Base-by-base conservation (phyloP, 1,284 basidiomycete species). In the Pseudozyma pruni region DNA sequence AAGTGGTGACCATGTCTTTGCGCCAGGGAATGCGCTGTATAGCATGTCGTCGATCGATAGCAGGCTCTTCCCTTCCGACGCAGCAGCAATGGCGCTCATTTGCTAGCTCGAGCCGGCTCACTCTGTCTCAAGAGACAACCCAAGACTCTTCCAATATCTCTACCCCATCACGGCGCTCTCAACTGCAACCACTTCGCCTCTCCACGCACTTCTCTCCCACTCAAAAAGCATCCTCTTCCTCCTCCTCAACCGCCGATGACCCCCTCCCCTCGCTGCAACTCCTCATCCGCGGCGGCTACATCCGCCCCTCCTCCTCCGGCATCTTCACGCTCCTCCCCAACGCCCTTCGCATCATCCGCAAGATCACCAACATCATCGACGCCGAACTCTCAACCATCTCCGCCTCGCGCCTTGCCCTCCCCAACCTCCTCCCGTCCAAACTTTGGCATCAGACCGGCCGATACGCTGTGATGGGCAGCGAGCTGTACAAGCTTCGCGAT, bases 401-500 rank as follows among this genome's bases (percentile, higher is more conserved):
- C 14, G 81, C 82, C 14, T 76, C 71, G 14, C 78, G 78, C 31
- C 29, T 84, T 8, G 68, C 81, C 13, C 74, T 84, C 57, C 82
- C 83, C 20, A 76, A 70, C 35, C 69, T 84, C 7, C 75, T 83
- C 4, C 58, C 74, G 0, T 64, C 77, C 8, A 64, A 69, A 1
- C 61, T 79, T 0, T 84, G 83, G 82, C 63, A 76, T 17, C 73
- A 72, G 31, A 79, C 76, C 1, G 77, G 80, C 1, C 55, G 83
- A 8, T 76, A 72, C 47, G 38, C 67, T 1, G 52, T 72, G 11
- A 82, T 82, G 63, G 80, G 81, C 2, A 72, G 62, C 51, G 83
- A 84, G 72, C 76, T 84, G 7, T 84, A 75, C 52, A 69, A 76
- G 10, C 72, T 84, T 10, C 54, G 54, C 23, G 83, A 83, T 48